Percentiles rank a stretch among this genome's conserved stretches.
phyloP scores from a whole-genome alignment of 2,329 filamentous ascomycete species.

The Dissoconium aciculare region DNA sequence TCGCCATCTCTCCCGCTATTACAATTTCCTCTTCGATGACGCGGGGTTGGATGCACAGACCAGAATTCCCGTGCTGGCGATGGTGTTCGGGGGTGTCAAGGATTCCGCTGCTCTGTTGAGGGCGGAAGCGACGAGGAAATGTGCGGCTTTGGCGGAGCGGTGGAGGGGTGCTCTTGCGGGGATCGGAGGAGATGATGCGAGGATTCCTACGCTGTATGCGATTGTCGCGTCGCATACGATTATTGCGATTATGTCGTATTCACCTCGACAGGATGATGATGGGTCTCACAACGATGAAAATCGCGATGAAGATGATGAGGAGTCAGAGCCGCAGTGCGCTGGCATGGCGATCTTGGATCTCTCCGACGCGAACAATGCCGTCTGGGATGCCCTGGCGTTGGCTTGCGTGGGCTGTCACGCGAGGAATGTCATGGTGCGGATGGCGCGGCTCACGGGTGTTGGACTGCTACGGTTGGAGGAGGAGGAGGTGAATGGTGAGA shows the following conservation, averaged over 20 bases:
- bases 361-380: conserved; percentile 37
- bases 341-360: conserved; percentile 40
- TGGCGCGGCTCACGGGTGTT: conserved; percentile 25
- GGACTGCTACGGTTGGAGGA: conserved; percentile 8
- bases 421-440: conserved; percentile 34
- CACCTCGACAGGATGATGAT: conserved; percentile 31
- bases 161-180: neutral
- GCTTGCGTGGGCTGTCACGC: conserved; percentile 41
- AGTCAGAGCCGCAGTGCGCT: conserved; percentile 10
- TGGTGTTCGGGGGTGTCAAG: conserved; percentile 28
- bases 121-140: conserved; percentile 28
- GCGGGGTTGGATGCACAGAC: conserved; percentile 24
- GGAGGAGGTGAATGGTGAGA: too few relatives aligned
- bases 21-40: conserved; percentile 40
- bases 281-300: neutral
- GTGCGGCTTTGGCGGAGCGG: conserved; percentile 14
- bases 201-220: conserved; percentile 38
- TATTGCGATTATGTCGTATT: conserved; percentile 38
- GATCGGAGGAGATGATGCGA: neutral
- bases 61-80: conserved; percentile 30
- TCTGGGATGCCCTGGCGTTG: conserved; percentile 45
- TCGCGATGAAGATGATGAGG: conserved; percentile 7
- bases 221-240: conserved; percentile 40
- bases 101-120: conserved; percentile 30
- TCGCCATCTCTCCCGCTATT: conserved; percentile 29